Evolutionary conservation across 2,329 filamentous ascomycete species (phyloP), one percentile per base, ranked within the genome.

Genomic region (Ascochyta fabae): DNA sequence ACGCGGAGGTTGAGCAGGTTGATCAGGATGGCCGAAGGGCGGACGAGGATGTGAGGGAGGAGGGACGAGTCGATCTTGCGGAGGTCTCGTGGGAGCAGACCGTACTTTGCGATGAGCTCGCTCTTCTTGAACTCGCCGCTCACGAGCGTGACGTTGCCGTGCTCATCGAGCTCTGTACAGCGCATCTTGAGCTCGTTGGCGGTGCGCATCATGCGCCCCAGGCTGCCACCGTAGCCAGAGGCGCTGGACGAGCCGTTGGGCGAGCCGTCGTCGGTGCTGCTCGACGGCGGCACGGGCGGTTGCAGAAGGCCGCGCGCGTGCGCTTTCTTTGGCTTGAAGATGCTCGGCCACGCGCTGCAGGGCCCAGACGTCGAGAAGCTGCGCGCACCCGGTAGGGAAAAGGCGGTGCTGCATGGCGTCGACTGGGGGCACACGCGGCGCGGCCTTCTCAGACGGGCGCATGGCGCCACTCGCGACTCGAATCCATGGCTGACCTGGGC

Each of bases 61-160:
- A 96, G 91, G 55, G 92, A 96, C 13, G 93, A 97, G 75, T 99
- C 95, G 70, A 99, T 97, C 78, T 99, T 99, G 68, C 95, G 90
- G 53, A 99, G 82, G 80, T 99, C 95, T 59, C 95, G 93, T 52
- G 95, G 94, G 44, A 97, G 84, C 24, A 98, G 84, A 38, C 93
- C 93, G 16, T 93, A 91, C 83, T 95, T 97, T 48, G 93, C 92
- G 75, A 97, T 98, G 42, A 99, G 82, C 79, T 99, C 95, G 69
- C 88, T 95, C 83, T 99, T 99, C 79, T 95, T 96, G 77, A 97
- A 98, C 76, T 98, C 95, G 56, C 92, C 92, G 72, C 96, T 96
- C 19, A 96, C 90, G 54, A 98, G 81, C 19, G 94, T 96, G 24
- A 97, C 92, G 67, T 96, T 90, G 36, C 95, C 95, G 69, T 91